Base-by-base conservation (phyloP, 768 basidiomycete species). In the Suillus spraguei region DNA sequence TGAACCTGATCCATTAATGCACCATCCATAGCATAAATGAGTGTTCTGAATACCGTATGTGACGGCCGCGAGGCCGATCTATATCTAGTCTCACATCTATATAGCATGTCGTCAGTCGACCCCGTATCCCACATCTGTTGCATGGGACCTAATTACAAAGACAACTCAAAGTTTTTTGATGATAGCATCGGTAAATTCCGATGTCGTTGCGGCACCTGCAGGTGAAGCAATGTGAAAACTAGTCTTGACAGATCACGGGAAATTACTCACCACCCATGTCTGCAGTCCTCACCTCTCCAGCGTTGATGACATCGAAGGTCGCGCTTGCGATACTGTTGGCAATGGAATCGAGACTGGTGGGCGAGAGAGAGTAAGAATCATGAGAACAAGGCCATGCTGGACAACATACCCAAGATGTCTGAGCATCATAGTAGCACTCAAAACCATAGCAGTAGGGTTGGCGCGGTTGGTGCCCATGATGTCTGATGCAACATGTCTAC, bases 391-490 rank as follows among this genome's bases (percentile, higher is more conserved):
- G 63, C 69, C 20, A 20, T 55, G 8, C 2, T 1, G 17, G 32
- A 22, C 22, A 59, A 74, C 87, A 72, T 79, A 95, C 87, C 97
- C 97, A 64, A 99, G 87, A 76, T 97, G 95, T 69, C 97, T 85
- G 66, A 99, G 87, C 89, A 99, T 93, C 90, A 99, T 97, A 46
- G 97, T 96, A 39, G 97, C 92, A 66, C 93, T 95, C 64, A 99
- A 87, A 74, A 99, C 90, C 88, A 98, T 96, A 41, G 97, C 97
- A 53, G 96, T 91, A 16, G 97, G 97, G 82, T 99, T 99, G 66
- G 95, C 95, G 66, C 90, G 88, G 82, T 95, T 92, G 65, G 92
- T 94, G 68, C 95, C 94, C 90, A 97, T 98, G 79, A 98, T 94
- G 71, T 97, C 95, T 71, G 90, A 89, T 59, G 94, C 93, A 68